Conservation (phyloP, 179 eudicot species). For the Corrigiola litoralis region DNA sequence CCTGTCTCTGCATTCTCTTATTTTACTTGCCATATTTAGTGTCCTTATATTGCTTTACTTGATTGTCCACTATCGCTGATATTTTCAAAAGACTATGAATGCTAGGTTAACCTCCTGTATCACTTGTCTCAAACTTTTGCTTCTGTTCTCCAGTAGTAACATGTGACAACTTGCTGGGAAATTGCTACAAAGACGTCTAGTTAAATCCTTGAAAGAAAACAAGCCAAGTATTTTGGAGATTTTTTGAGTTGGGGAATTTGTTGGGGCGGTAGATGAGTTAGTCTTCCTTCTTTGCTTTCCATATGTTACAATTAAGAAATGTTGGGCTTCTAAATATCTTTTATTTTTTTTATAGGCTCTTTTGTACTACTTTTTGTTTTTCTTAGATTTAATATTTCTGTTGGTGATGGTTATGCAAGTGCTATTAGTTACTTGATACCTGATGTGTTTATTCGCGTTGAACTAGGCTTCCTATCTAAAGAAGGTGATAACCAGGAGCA, state of each 20-base stretch:
- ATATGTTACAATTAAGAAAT: neutral
- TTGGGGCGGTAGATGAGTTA: neutral
- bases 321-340: neutral
- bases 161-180: neutral
- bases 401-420: neutral
- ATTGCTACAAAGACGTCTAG: too few species aligned
- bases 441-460: neutral
- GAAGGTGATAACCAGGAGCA: constrained; percentile 29
- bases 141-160: neutral
- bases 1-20: neutral
- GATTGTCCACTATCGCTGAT: neutral
- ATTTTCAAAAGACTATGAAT: neutral
- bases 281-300: neutral
- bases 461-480: constrained; percentile 51
- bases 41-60: neutral
- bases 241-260: neutral
- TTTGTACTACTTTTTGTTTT: neutral
- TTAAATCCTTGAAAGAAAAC: neutral
- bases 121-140: neutral
- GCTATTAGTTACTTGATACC: neutral
- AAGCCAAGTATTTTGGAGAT: neutral
- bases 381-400: neutral
- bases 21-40: neutral
- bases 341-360: neutral
- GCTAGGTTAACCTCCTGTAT: neutral